Evolutionary conservation across 2,329 filamentous ascomycete species (phyloP).

Genomic region (Penicillium sp.): DNA sequence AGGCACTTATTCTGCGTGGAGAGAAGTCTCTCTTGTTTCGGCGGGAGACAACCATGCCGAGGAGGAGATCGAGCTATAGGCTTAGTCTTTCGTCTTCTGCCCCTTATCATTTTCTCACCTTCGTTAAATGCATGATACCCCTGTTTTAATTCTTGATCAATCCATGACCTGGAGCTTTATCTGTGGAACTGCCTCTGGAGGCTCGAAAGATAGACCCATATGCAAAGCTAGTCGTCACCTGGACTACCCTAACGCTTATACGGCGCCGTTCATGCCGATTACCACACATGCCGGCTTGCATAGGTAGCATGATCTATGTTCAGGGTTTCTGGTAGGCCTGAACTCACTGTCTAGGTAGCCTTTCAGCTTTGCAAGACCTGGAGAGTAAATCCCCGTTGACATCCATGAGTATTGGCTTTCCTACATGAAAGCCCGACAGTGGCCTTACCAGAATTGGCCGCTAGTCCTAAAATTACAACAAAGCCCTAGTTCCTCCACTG

Average conservation of each 20-base stretch:
- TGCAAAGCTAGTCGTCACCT: neutral
- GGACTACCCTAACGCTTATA: neutral
- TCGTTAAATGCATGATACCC: slow-evolving; percentile 3
- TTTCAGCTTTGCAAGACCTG: neutral
- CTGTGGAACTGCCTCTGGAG: neutral
- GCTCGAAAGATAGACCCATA: neutral
- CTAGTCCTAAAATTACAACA: neutral
- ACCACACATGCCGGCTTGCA: neutral
- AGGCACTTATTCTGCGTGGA: slow-evolving; percentile 44
- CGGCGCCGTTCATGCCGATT: no score
- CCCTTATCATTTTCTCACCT: neutral
- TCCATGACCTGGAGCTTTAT: neutral
- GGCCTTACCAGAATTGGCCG: neutral
- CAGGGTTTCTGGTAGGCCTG: neutral
- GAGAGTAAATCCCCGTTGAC: neutral
- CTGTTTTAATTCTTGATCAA: neutral
- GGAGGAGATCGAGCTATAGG: slow-evolving; percentile 43
- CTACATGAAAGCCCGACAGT: neutral
- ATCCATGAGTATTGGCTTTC: neutral
- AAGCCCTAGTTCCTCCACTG: neutral
- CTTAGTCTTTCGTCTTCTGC: neutral
- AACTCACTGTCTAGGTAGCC: neutral
- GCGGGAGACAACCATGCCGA: slow-evolving; percentile 43
- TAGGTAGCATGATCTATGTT: neutral
- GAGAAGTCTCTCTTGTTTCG: slow-evolving; percentile 42